phyloP scores from a whole-genome alignment of 1,284 basidiomycete genomes.

The Rhodotorula mucilaginosa region DNA sequence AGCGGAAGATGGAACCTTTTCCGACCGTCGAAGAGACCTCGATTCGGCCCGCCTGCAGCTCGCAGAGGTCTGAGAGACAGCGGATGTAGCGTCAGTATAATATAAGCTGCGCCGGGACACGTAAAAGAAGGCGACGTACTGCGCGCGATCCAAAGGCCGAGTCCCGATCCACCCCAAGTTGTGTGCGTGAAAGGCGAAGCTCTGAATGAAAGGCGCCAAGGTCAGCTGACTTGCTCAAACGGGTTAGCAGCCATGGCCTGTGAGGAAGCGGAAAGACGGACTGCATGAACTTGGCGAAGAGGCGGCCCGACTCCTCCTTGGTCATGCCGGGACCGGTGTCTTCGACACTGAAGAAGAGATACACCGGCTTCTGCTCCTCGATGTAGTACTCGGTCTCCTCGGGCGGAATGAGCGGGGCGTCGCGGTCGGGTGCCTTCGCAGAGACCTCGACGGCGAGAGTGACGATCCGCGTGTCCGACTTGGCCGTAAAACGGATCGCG shows the following conservation, averaged over 20 bases:
- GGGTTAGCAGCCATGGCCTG: too few relatives aligned
- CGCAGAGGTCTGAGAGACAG: constrained; percentile 28
- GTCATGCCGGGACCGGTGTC: constrained; percentile 38
- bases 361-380: constrained; percentile 22
- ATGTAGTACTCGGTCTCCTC: constrained; percentile 28
- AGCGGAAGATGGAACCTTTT: constrained; percentile 35
- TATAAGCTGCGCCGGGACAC: too few relatives aligned
- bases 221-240: too few relatives aligned
- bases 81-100: background rate
- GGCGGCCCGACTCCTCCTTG: constrained; percentile 21
- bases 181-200: constrained; percentile 33
- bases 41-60: constrained; percentile 30
- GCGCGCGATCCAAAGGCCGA: constrained; percentile 30
- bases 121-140: constrained; percentile 6
- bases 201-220: background rate
- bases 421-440: constrained; percentile 20
- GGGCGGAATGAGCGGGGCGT: constrained; percentile 23
- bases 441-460: constrained; percentile 34
- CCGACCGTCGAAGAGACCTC: constrained; percentile 29
- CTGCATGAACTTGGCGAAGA: constrained; percentile 35
- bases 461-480: constrained; percentile 19
- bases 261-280: background rate
- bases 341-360: constrained; percentile 34
- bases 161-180: constrained; percentile 26
- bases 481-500: constrained; percentile 37